Conservation (phyloP, 257 asterid genomes). For the Ballota nigra region DNA sequence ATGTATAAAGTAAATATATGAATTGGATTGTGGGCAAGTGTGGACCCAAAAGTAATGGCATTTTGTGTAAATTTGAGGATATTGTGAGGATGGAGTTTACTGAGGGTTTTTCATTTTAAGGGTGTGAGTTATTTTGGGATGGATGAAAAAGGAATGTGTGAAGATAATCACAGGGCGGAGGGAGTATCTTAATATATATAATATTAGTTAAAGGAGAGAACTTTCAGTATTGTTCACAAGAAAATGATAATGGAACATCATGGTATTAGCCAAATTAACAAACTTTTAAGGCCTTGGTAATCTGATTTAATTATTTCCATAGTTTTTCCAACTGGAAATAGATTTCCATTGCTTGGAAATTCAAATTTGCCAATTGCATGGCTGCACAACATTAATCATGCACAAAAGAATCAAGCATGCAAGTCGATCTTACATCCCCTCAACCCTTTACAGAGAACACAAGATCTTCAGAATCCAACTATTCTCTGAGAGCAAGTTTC, state of each 20-base stretch:
- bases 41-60: too few species aligned
- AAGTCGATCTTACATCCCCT: not conserved
- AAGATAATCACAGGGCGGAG: too few species aligned
- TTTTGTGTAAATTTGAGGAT: too few species aligned
- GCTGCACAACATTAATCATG: not conserved
- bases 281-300: not conserved
- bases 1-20: too few species aligned
- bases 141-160: too few species aligned
- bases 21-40: too few species aligned
- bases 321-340: not conserved
- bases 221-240: not conserved
- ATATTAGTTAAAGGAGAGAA: not conserved
- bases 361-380: not conserved
- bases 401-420: not conserved
- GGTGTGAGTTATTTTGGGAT: too few species aligned
- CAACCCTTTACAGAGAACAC: not conserved
- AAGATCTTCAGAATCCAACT: constrained; percentile 17
- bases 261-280: not conserved
- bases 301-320: not conserved
- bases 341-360: constrained; percentile 1
- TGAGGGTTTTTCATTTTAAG: too few species aligned
- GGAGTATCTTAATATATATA: too few species aligned
- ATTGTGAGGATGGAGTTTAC: too few species aligned
- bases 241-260: not conserved
- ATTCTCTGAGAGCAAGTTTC: constrained; percentile 22